Percentiles rank a stretch among this genome's conserved stretches.
phyloP scores from a whole-genome alignment of 768 basidiomycete genomes.

The Tricholoma saponaceum region DNA sequence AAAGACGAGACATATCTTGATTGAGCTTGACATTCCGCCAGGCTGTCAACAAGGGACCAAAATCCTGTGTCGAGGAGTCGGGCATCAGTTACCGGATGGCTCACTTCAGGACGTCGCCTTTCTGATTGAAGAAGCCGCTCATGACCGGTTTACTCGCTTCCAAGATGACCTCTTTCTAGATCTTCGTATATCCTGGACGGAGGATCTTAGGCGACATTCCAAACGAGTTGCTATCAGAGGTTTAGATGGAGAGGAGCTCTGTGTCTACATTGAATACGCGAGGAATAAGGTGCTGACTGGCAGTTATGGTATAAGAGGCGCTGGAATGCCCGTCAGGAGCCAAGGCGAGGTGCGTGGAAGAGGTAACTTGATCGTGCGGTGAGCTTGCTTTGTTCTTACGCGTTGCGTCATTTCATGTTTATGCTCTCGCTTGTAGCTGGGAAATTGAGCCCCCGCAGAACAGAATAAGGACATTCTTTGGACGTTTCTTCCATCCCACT shows the following conservation, averaged over 20 bases:
- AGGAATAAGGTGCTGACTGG: constrained; percentile 48
- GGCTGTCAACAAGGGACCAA: constrained; percentile 60
- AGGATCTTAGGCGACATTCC: constrained; percentile 42
- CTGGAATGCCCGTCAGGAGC: constrained; percentile 68
- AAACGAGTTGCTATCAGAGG: constrained; percentile 50
- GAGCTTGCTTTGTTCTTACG: constrained; percentile 17
- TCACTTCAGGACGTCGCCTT: constrained; percentile 65
- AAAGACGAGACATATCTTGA: constrained; percentile 47
- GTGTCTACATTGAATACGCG: constrained; percentile 49
- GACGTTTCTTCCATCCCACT: constrained; percentile 6
- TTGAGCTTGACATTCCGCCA: constrained; percentile 57
- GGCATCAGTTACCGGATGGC: constrained; percentile 59
- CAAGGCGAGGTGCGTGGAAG: constrained; percentile 47
- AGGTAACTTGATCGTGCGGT: constrained; percentile 65
- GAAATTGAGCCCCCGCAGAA: constrained; percentile 29
- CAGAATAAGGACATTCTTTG: constrained; percentile 6
- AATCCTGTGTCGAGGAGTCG: constrained; percentile 57
- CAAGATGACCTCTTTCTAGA: constrained; percentile 55
- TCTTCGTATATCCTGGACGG: constrained; percentile 53
- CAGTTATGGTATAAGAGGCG: constrained; percentile 46
- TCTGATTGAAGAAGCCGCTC: constrained; percentile 54
- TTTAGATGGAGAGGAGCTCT: constrained; percentile 53
- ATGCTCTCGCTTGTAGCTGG: constrained; percentile 27
- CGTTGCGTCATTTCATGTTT: neutral
- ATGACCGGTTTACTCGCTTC: constrained; percentile 52